phyloP scores from a whole-genome alignment of 768 basidiomycete genomes.

The Phylloporus sp. region DNA sequence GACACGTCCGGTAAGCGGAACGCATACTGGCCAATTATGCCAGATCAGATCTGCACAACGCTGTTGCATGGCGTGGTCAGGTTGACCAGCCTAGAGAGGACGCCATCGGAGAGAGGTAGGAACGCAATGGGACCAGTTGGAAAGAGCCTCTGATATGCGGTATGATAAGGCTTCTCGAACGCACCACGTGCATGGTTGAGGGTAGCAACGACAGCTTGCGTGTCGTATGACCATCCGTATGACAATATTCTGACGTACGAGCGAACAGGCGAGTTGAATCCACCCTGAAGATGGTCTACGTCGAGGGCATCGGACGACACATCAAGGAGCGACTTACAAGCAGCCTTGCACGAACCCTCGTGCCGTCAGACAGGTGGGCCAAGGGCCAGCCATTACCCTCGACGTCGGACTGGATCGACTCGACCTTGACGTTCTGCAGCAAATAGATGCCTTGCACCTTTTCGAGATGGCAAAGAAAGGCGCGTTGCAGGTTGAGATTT shows the following conservation, averaged over 20 bases:
- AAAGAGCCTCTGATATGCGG: constrained; percentile 91
- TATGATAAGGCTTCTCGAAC: constrained; percentile 63
- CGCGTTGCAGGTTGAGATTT: constrained; percentile 89
- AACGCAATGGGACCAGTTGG: constrained; percentile 95
- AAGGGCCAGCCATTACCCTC: constrained; percentile 71
- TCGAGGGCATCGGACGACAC: neutral
- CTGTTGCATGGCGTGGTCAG: constrained; percentile 65
- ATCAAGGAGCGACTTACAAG: constrained; percentile 46
- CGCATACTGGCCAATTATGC: constrained; percentile 65
- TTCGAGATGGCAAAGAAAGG: constrained; percentile 62
- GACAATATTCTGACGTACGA: constrained; percentile 79
- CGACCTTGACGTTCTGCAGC: constrained; percentile 70
- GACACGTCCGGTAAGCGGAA: constrained; percentile 80
- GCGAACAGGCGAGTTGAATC: constrained; percentile 90
- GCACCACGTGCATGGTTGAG: constrained; percentile 63
- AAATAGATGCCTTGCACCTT: constrained; percentile 51
- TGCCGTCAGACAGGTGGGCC: constrained; percentile 66
- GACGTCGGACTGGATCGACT: constrained; percentile 49
- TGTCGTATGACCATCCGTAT: constrained; percentile 89
- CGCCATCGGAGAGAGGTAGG: constrained; percentile 69
- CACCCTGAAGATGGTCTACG: constrained; percentile 52
- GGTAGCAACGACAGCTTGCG: constrained; percentile 87
- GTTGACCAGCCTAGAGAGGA: constrained; percentile 97
- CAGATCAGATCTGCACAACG: constrained; percentile 61
- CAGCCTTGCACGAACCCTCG: constrained; percentile 62